phyloP scores from a whole-genome alignment of 192 early-diverging fungal species.

The Coemansia sp. region DNA sequence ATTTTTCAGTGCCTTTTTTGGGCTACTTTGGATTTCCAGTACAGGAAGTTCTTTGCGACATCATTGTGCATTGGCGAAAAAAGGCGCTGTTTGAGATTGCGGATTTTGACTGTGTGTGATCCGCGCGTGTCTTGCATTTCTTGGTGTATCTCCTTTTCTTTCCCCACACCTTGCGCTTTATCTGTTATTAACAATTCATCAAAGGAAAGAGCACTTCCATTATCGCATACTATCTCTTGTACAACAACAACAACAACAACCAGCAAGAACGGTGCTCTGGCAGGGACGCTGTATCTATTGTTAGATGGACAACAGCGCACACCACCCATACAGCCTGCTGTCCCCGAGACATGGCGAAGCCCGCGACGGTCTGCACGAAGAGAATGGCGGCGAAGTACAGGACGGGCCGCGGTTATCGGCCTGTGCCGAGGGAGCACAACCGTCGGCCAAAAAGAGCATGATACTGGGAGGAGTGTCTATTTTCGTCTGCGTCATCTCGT shows the following conservation, averaged over 20 bases:
- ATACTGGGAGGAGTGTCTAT: constrained; percentile 36
- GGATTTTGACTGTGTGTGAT: background rate
- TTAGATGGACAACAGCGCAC: background rate
- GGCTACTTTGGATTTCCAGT: background rate
- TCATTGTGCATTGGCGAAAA: background rate
- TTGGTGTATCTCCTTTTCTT: background rate
- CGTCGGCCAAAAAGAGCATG: constrained; percentile 47
- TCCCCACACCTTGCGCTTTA: background rate
- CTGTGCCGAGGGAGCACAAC: constrained; percentile 2
- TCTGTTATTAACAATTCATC: background rate
- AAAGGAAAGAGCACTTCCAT: too few relatives aligned
- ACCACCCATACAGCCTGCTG: background rate
- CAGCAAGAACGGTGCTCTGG: background rate
- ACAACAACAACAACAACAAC: too few relatives aligned
- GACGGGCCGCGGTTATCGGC: constrained; percentile 5
- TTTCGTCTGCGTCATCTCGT: constrained; percentile 45
- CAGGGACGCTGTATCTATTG: background rate
- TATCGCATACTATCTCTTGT: too few relatives aligned
- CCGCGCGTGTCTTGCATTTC: constrained; percentile 1
- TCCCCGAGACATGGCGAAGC: background rate
- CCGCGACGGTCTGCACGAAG: background rate
- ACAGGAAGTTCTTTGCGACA: background rate
- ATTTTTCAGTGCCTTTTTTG: background rate
- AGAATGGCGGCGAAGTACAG: background rate
- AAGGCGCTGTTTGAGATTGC: background rate